Evolutionary conservation across 768 basidiomycete species (phyloP).

Genomic region (Boletus reticuloceps): DNA sequence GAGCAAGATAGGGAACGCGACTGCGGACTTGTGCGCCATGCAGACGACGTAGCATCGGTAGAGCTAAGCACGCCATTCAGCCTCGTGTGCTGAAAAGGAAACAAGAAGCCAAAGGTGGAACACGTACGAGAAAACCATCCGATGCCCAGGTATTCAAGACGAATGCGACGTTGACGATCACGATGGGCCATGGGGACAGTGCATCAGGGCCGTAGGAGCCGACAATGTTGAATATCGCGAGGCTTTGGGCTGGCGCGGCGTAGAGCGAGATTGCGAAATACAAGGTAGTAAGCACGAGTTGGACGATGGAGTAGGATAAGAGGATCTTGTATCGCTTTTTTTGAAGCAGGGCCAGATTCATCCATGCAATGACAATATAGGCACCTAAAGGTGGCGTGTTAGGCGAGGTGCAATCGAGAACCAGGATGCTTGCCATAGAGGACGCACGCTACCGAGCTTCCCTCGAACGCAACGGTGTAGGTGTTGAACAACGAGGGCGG

Average conservation of each 20-base stretch:
- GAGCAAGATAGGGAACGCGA: constrained; percentile 1
- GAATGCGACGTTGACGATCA: constrained; percentile 10
- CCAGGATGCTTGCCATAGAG: constrained; percentile 12
- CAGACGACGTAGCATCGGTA: constrained; percentile 25
- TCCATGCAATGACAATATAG: constrained; percentile 11
- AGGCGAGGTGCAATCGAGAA: not conserved
- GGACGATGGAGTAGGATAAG: constrained; percentile 6
- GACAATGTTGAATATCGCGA: constrained; percentile 7
- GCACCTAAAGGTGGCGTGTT: constrained; percentile 1
- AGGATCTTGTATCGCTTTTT: constrained; percentile 18
- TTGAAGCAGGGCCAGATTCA: constrained; percentile 13
- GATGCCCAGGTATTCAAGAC: constrained; percentile 23
- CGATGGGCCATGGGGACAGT: constrained; percentile 15
- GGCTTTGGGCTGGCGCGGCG: constrained; percentile 11
- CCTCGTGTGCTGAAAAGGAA: not conserved
- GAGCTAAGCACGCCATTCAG: constrained; percentile 8
- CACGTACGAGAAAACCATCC: constrained; percentile 22
- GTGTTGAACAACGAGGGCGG: constrained; percentile 7
- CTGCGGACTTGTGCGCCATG: not conserved
- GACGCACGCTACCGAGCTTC: constrained; percentile 16
- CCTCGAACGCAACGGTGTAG: constrained; percentile 24
- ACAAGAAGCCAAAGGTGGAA: not conserved
- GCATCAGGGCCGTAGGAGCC: constrained; percentile 6
- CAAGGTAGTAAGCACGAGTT: constrained; percentile 17
- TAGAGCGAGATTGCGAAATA: constrained; percentile 22